Percentiles rank a stretch among this genome's conserved stretches.
phyloP scores from a whole-genome alignment of 1,284 basidiomycete species.

The Boletus sp. region DNA sequence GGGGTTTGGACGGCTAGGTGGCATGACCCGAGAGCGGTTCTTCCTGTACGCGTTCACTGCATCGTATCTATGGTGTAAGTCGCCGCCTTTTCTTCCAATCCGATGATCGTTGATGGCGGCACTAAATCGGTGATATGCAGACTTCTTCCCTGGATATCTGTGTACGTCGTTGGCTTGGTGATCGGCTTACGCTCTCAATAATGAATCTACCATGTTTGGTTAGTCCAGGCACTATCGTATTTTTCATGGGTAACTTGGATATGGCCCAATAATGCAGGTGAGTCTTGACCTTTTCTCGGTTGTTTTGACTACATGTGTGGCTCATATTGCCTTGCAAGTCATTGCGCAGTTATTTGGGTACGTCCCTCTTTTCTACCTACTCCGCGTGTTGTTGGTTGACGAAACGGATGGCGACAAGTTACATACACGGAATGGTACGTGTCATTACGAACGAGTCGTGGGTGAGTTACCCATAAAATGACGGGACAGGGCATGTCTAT shows the following conservation, averaged over 20 bases:
- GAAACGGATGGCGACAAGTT: constrained; percentile 31
- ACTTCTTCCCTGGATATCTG: constrained; percentile 56
- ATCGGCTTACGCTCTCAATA: not conserved
- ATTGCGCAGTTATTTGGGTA: constrained; percentile 48
- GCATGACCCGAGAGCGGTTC: constrained; percentile 55
- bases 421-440: constrained; percentile 43
- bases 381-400: constrained; percentile 10
- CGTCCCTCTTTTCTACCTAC: constrained; percentile 6
- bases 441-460: not conserved
- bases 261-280: constrained; percentile 46
- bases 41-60: constrained; percentile 49
- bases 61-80: constrained; percentile 52
- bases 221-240: constrained; percentile 48
- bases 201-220: not conserved
- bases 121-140: constrained; percentile 26
- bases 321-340: constrained; percentile 17
- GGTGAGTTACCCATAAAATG: constrained; percentile 8
- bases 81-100: constrained; percentile 6
- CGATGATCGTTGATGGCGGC: not conserved
- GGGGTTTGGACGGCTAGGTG: constrained; percentile 45
- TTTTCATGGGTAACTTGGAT: constrained; percentile 69
- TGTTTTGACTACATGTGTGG: not conserved
- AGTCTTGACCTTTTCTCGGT: constrained; percentile 6
- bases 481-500: constrained; percentile 45
- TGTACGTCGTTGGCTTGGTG: constrained; percentile 26